Evolutionary conservation across 169 alveolate genomes (phyloP).

Genomic region (Eimeria praecox): DNA sequence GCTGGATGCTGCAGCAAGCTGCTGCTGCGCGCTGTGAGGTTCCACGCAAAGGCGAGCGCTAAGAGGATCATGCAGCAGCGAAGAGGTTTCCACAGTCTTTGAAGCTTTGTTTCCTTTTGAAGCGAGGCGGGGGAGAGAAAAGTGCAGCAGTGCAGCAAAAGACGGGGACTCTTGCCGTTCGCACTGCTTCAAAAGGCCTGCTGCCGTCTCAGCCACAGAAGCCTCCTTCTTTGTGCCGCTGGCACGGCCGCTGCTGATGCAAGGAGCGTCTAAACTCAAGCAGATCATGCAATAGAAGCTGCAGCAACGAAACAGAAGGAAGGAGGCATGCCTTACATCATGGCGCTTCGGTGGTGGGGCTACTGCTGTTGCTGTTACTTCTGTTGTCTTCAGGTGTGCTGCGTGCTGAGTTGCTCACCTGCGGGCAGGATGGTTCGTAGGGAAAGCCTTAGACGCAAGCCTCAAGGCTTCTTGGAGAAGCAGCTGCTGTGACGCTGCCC

Average conservation of each 20-base stretch:
- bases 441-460: constrained; percentile 56
- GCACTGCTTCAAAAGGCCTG: constrained; percentile 30
- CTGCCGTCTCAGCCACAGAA: constrained; percentile 63
- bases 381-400: neutral
- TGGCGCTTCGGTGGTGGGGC: neutral
- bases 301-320: neutral
- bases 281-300: constrained; percentile 68
- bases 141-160: constrained; percentile 23
- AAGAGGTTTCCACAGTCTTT: neutral
- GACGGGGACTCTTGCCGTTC: constrained; percentile 61
- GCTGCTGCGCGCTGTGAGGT: constrained; percentile 52
- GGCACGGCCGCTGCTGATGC: constrained; percentile 19
- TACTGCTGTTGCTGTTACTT: neutral
- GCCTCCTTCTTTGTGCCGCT: constrained; percentile 34
- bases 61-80: neutral
- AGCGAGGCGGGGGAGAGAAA: constrained; percentile 33
- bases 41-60: neutral
- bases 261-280: neutral
- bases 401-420: constrained; percentile 28
- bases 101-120: neutral
- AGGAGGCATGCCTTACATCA: neutral
- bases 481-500: constrained; percentile 35
- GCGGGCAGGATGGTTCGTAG: constrained; percentile 68
- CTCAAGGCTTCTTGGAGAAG: constrained; percentile 67
- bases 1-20: constrained; percentile 67